Evolutionary conservation across 1,139 yeast species (phyloP).

Genomic region (Geotrichum armillariae): DNA sequence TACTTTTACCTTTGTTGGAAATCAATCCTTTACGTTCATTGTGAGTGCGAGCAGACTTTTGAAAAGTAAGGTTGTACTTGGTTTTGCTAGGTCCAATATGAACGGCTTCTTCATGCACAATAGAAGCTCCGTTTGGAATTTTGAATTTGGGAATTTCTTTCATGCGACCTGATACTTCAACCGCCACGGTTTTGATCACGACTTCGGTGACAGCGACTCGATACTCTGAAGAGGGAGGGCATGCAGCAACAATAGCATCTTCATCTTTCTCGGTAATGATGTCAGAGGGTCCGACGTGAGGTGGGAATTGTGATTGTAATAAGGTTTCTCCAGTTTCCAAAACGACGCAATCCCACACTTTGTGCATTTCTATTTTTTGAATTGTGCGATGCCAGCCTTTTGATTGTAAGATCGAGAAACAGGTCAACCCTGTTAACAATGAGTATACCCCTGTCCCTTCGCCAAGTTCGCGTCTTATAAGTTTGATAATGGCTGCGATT

Average conservation of each 20-base stretch:
- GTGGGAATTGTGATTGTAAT: constrained; percentile 33
- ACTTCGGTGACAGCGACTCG: constrained; percentile 28
- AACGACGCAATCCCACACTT: constrained; percentile 40
- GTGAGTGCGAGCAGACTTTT: constrained; percentile 24
- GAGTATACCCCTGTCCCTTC: constrained; percentile 34
- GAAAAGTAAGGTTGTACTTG: constrained; percentile 27
- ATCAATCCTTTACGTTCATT: constrained; percentile 27
- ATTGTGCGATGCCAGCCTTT: constrained; percentile 33
- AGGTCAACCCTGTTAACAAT: constrained; percentile 34
- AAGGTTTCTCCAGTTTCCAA: constrained; percentile 37
- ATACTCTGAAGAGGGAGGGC: constrained; percentile 32
- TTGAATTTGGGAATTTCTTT: constrained; percentile 21
- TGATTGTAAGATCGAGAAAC: constrained; percentile 36
- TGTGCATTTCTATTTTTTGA: constrained; percentile 30
- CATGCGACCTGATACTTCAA: constrained; percentile 27
- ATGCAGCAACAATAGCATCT: constrained; percentile 28
- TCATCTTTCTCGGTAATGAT: constrained; percentile 23
- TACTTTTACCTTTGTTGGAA: neutral
- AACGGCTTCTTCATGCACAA: constrained; percentile 26
- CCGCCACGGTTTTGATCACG: constrained; percentile 26
- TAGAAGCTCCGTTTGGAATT: constrained; percentile 29
- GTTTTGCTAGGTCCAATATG: constrained; percentile 18
- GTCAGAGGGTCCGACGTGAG: neutral
- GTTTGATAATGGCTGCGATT: constrained; percentile 32
- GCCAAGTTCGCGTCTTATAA: constrained; percentile 35